Percentiles rank a stretch among this genome's conserved stretches.
Evolutionary conservation across 2,329 filamentous ascomycete genomes (phyloP).

Genomic region (Magnaporthiopsis rhizophila): DNA sequence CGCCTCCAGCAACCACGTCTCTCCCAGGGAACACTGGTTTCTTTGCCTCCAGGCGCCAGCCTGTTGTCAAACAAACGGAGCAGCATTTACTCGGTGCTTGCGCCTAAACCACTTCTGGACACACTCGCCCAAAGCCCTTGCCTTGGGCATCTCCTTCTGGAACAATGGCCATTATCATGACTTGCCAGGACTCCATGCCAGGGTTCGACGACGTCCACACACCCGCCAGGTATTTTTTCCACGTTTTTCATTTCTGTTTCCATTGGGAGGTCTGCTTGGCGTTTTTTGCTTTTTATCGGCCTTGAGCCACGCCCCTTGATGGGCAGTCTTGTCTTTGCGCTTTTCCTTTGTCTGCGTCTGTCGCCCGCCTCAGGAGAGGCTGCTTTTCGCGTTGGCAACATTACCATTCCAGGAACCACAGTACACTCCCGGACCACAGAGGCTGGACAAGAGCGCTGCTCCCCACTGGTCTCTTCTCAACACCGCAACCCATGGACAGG

Average conservation of each 20-base stretch:
- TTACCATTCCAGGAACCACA: constrained; percentile 5
- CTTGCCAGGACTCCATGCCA: constrained; percentile 34
- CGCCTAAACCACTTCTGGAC: neutral
- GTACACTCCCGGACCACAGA: constrained; percentile 1
- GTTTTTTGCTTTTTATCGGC: constrained; percentile 13
- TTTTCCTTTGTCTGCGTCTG: constrained; percentile 9
- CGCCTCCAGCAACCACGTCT: neutral
- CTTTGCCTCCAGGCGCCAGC: constrained; percentile 2
- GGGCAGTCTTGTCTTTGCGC: constrained; percentile 16
- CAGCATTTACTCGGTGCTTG: neutral
- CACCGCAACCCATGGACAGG: neutral
- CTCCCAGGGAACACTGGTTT: neutral
- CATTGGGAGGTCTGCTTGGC: constrained; percentile 31
- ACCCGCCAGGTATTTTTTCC: constrained; percentile 50
- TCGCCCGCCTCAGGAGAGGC: constrained; percentile 4
- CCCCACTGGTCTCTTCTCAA: neutral
- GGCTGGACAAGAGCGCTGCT: neutral
- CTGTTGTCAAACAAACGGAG: neutral
- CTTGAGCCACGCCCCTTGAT: constrained; percentile 23
- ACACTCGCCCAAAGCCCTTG: neutral
- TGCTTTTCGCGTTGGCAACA: neutral
- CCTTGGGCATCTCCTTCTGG: constrained; percentile 9
- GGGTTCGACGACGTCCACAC: constrained; percentile 52
- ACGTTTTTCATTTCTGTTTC: constrained; percentile 41
- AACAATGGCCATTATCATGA: constrained; percentile 20